These are phyloP conservation scores for Kokia cookei DNA, from an alignment of 441 rosid species.

Conservation along the genomic window DNA sequence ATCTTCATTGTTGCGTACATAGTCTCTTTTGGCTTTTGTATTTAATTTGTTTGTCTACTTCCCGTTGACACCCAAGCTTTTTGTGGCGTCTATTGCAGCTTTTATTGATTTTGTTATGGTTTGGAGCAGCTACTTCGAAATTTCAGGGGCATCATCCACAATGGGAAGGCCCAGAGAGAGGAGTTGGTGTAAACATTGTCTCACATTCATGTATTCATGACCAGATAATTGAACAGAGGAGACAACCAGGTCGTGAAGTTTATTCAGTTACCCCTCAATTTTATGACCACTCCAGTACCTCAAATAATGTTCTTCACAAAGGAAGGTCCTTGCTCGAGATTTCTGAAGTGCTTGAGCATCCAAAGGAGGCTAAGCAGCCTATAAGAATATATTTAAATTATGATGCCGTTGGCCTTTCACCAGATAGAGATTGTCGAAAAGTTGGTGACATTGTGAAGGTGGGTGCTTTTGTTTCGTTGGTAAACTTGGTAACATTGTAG, in stretches of 20 bases:
- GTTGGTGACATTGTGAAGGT: slow-evolving; percentile 96
- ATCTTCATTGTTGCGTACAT: slow-evolving; percentile 16
- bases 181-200: slow-evolving; percentile 27
- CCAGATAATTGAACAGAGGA: slow-evolving; percentile 86
- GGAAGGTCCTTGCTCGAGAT: slow-evolving; percentile 78
- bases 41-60: not conserved
- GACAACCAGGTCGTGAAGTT: slow-evolving; percentile 77
- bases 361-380: slow-evolving; percentile 70
- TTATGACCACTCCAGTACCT: slow-evolving; percentile 47
- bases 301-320: slow-evolving; percentile 34
- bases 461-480: slow-evolving; percentile 20
- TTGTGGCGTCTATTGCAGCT: slow-evolving; percentile 36
- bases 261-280: slow-evolving; percentile 90
- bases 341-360: slow-evolving; percentile 23
- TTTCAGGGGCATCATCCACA: slow-evolving; percentile 20
- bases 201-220: slow-evolving; percentile 97
- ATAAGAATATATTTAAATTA: slow-evolving; percentile 92
- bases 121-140: slow-evolving; percentile 6
- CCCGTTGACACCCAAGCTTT: not conserved
- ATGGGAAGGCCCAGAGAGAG: slow-evolving; percentile 37
- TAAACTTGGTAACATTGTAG: not conserved
- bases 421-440: slow-evolving; percentile 80
- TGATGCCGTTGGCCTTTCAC: slow-evolving; percentile 98
- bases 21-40: not conserved
- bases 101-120: slow-evolving; percentile 47